A percentile compares a stretch with the other conserved stretches of the same genome.
Conservation (phyloP, 2,329 filamentous ascomycete species). For the Periconia sp. region DNA sequence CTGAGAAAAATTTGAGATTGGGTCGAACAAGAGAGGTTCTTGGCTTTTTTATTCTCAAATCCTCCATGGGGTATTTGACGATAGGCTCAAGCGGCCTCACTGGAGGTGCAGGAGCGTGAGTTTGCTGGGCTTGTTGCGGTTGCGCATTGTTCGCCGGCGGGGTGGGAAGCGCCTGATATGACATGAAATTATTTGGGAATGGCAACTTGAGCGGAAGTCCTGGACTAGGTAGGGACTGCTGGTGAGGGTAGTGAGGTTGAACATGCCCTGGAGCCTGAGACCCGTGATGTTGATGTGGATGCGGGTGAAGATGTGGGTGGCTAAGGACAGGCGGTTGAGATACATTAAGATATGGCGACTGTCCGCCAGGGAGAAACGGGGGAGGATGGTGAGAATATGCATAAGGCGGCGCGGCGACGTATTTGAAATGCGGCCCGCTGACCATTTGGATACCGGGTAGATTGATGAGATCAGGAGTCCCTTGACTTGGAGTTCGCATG, state of each 20-base stretch:
- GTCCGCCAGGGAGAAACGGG: not conserved
- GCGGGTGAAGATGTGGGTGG: conserved; percentile 1
- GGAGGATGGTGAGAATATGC: not conserved
- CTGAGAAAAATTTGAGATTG: conserved; percentile 73
- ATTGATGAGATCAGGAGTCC: conserved; percentile 50
- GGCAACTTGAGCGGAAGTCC: conserved; percentile 25
- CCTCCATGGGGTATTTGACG: conserved; percentile 88
- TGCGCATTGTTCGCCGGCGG: conserved; percentile 5
- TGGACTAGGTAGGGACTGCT: conserved; percentile 13
- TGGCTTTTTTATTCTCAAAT: conserved; percentile 76
- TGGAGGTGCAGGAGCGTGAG: conserved; percentile 49
- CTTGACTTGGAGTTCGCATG: conserved; percentile 15
- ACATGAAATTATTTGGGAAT: conserved; percentile 45
- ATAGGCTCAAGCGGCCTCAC: conserved; percentile 56
- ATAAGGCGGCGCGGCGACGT: conserved; percentile 52
- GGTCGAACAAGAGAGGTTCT: conserved; percentile 68
- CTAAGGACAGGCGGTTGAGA: not conserved
- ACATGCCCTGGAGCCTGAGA: conserved; percentile 8
- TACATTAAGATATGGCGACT: not conserved
- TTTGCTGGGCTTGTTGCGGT: not conserved
- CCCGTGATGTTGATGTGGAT: not conserved
- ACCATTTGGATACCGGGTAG: conserved; percentile 40
- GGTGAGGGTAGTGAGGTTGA: conserved; percentile 12
- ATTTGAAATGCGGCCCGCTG: conserved; percentile 65
- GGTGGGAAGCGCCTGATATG: conserved; percentile 38